Percentiles rank a stretch among this genome's conserved stretches.
These are phyloP conservation scores for Calocybe gambosa DNA, from an alignment of 1,284 basidiomycete species.

Conservation along the genomic window DNA sequence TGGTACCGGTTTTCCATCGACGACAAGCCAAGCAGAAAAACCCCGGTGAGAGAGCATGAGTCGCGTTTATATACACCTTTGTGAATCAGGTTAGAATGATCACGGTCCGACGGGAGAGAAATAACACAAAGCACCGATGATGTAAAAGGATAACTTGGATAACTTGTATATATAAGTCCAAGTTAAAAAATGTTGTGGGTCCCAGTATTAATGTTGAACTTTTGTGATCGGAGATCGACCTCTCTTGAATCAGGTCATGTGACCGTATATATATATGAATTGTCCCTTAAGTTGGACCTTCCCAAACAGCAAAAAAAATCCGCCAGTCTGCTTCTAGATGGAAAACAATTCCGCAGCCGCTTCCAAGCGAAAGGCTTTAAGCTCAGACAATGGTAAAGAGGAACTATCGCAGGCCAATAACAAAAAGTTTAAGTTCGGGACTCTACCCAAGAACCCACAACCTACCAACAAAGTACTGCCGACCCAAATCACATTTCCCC, in stretches of 20 bases:
- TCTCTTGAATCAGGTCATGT: constrained; percentile 11
- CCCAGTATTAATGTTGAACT: constrained; percentile 7
- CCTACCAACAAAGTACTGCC: constrained; percentile 72
- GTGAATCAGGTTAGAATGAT: not conserved
- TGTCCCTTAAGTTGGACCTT: no score
- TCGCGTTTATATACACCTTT: not conserved
- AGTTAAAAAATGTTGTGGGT: no score
- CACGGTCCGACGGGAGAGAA: not conserved
- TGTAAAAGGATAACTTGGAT: no score
- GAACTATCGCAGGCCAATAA: constrained; percentile 10
- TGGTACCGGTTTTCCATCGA: constrained; percentile 37
- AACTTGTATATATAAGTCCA: no score
- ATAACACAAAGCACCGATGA: no score
- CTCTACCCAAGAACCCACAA: constrained; percentile 36
- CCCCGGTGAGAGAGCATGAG: constrained; percentile 51
- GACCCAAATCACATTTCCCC: constrained; percentile 54
- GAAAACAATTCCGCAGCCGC: constrained; percentile 20
- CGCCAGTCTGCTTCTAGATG: not conserved
- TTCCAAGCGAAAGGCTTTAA: constrained; percentile 27
- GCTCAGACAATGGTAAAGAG: constrained; percentile 20
- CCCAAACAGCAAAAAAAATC: no score
- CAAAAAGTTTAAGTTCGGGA: constrained; percentile 22
- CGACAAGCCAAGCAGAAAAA: constrained; percentile 62
- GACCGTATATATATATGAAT: constrained; percentile 1
- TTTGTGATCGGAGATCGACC: constrained; percentile 11